Percentiles rank a stretch among this genome's conserved stretches.
Conservation (phyloP, 371 early-diverging fungal species). For the Saksenaea vasiformis region DNA sequence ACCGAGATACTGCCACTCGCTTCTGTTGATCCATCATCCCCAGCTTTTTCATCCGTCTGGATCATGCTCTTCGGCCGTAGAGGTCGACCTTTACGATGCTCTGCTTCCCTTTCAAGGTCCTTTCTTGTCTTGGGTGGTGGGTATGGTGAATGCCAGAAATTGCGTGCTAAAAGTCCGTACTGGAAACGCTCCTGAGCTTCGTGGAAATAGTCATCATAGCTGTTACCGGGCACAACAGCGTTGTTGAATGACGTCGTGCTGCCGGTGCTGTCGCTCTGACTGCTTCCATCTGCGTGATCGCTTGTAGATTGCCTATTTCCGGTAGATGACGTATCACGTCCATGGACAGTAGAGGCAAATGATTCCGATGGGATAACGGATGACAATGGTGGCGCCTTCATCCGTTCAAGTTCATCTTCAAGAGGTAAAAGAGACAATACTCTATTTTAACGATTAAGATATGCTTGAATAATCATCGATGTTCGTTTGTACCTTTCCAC, state of each 20-base stretch:
- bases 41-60: slow-evolving; percentile 3
- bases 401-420: slow-evolving; percentile 53
- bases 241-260: slow-evolving; percentile 8
- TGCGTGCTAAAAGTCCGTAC: slow-evolving; percentile 47
- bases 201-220: slow-evolving; percentile 55
- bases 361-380: slow-evolving; percentile 40
- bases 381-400: slow-evolving; percentile 49
- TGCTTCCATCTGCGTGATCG: slow-evolving; percentile 11
- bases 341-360: slow-evolving; percentile 25
- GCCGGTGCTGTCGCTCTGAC: slow-evolving; percentile 10
- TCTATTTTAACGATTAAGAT: slow-evolving; percentile 16
- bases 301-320: slow-evolving; percentile 4
- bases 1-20: slow-evolving; percentile 7
- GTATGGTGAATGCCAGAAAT: slow-evolving; percentile 52
- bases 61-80: slow-evolving; percentile 39
- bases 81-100: slow-evolving; percentile 45
- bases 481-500: slow-evolving; percentile 44
- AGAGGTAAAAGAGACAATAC: slow-evolving; percentile 49
- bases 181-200: slow-evolving; percentile 55
- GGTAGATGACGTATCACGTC: not conserved
- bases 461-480: not conserved
- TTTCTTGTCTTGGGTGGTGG: slow-evolving; percentile 43
- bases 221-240: slow-evolving; percentile 49
- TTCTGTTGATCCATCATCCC: not conserved
- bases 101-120: slow-evolving; percentile 43